Evolutionary conservation across 805 yeast species (phyloP).

Genomic region (Hanseniaspora valbyensis): DNA sequence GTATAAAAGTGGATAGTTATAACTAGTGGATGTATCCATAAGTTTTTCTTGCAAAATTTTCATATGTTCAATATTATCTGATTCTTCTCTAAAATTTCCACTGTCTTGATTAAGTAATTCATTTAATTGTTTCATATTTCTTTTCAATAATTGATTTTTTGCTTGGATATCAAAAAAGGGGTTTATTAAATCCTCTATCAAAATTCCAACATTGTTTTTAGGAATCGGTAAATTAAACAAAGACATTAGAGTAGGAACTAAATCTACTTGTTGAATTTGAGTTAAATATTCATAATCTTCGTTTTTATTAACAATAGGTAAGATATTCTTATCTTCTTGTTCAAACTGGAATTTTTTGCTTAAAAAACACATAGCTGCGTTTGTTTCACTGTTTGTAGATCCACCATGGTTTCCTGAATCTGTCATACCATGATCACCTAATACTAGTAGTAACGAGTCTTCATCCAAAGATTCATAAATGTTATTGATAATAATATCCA

Average conservation of each 20-base stretch:
- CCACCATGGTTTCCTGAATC: conserved; percentile 96
- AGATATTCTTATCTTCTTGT: conserved; percentile 17
- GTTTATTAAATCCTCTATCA: conserved; percentile 47
- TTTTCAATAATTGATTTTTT: conserved; percentile 25
- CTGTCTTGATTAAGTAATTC: conserved; percentile 20
- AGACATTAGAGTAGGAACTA: conserved; percentile 81
- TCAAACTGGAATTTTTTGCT: conserved; percentile 45
- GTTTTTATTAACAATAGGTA: conserved; percentile 25
- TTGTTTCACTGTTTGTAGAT: conserved; percentile 82
- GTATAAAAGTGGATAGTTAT: conserved; percentile 44
- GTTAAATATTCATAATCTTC: conserved; percentile 44
- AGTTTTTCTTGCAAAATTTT: conserved; percentile 38
- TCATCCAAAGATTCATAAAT: conserved; percentile 40
- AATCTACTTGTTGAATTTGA: conserved; percentile 71
- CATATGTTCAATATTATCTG: conserved; percentile 27
- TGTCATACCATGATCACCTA: conserved; percentile 97
- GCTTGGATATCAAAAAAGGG: conserved; percentile 36
- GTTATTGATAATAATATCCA: conserved; percentile 57
- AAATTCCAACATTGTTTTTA: conserved; percentile 69
- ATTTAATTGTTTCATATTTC: conserved; percentile 50
- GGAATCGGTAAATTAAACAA: conserved; percentile 84
- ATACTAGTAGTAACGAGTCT: conserved; percentile 54
- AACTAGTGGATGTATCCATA: conserved; percentile 59
- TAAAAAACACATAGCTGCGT: conserved; percentile 64
- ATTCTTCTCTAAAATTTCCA: conserved; percentile 14